Evolutionary conservation across 164 flowering plant species (phyloP).

Genomic region (Brasenia schreberi): DNA sequence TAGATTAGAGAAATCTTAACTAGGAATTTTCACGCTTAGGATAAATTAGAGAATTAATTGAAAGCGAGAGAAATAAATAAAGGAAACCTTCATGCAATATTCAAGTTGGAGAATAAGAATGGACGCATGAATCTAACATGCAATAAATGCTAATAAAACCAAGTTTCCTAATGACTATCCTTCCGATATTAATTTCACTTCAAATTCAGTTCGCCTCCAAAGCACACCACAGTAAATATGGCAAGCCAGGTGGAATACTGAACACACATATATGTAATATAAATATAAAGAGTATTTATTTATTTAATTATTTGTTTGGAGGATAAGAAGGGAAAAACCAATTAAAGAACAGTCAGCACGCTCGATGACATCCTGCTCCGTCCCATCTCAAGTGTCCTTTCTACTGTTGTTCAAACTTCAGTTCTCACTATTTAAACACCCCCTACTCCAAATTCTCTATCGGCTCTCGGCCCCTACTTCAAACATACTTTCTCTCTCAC

Average conservation of each 20-base stretch:
- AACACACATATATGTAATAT: too few species aligned
- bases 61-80: too few species aligned
- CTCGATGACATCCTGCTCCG: neutral
- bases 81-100: neutral
- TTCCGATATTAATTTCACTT: too few species aligned
- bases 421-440: constrained; percentile 1
- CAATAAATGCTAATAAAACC: neutral
- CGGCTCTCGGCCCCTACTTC: constrained; percentile 11
- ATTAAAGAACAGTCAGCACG: neutral
- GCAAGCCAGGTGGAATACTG: too few species aligned
- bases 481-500: neutral
- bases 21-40: too few species aligned
- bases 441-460: constrained; percentile 15
- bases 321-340: neutral
- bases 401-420: neutral
- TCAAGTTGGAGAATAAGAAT: neutral
- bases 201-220: neutral
- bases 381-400: neutral
- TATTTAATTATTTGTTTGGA: too few species aligned
- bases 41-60: too few species aligned
- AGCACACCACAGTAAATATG: neutral
- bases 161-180: neutral
- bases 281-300: too few species aligned
- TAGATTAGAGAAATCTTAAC: too few species aligned
- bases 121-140: neutral